Evolutionary conservation across 164 flowering plant species (phyloP).

Genomic region (Kalanchoe fedtschenkoi): DNA sequence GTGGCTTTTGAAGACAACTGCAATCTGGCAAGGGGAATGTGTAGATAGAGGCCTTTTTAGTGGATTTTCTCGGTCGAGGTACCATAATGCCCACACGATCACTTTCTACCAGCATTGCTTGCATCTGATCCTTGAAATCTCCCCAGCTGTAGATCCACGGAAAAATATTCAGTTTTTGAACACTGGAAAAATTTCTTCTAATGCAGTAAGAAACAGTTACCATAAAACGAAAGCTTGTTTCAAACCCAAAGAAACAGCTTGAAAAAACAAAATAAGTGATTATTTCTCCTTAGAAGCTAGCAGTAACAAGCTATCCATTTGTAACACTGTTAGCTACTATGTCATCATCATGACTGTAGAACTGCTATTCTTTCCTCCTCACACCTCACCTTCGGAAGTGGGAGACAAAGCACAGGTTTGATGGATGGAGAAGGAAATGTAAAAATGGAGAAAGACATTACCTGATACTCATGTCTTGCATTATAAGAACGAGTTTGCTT

Average conservation of each 20-base stretch:
- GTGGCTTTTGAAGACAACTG: constrained; percentile 23
- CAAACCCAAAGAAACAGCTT: too few relatives aligned
- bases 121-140: constrained; percentile 56
- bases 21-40: constrained; percentile 71
- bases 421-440: background rate
- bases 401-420: background rate
- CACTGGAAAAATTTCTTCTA: too few relatives aligned
- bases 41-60: constrained; percentile 46
- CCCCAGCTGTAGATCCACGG: constrained; percentile 47
- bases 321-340: background rate
- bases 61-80: constrained; percentile 36
- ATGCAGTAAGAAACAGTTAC: too few relatives aligned
- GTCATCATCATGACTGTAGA: background rate
- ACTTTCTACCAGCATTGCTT: constrained; percentile 54
- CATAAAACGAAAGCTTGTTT: too few relatives aligned
- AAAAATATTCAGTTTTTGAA: background rate
- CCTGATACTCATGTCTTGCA: constrained; percentile 60
- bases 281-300: too few relatives aligned
- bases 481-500: constrained; percentile 46
- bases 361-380: too few relatives aligned
- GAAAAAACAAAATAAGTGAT: too few relatives aligned
- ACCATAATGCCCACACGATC: constrained; percentile 56
- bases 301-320: background rate
- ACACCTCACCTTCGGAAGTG: too few relatives aligned
- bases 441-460: constrained; percentile 9